Conservation (phyloP, 1,284 basidiomycete genomes). For the Hymenochaete sp. region DNA sequence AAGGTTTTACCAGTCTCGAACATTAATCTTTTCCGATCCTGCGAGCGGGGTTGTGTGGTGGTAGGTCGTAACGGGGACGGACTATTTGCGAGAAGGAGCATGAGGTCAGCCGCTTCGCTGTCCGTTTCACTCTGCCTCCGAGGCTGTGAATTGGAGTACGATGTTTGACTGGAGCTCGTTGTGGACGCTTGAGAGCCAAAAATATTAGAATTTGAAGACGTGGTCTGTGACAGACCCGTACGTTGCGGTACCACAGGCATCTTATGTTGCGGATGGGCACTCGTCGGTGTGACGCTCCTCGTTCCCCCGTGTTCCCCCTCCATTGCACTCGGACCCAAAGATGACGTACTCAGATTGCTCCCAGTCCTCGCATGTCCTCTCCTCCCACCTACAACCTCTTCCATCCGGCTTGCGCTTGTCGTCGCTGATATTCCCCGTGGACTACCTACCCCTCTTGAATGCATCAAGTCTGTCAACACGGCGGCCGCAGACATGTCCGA, state of each 20-base stretch:
- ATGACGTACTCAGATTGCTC: conserved; percentile 12
- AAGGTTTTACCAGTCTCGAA: too few species aligned
- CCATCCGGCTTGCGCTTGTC: conserved; percentile 29
- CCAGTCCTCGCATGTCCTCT: conserved; percentile 11
- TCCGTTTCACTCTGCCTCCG: conserved; percentile 40
- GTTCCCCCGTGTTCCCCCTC: conserved; percentile 1
- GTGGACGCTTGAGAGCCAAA: conserved; percentile 22
- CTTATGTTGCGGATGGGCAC: neutral
- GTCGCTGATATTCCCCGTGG: too few species aligned
- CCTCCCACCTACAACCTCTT: neutral
- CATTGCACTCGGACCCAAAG: neutral
- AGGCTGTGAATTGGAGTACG: neutral
- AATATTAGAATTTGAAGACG: too few species aligned
- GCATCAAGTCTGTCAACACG: conserved; percentile 56
- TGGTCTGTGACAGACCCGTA: too few species aligned
- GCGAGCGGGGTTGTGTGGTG: too few species aligned
- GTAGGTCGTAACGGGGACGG: conserved; percentile 64
- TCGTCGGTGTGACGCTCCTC: conserved; percentile 5
- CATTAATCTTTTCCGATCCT: too few species aligned
- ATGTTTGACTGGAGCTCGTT: too few species aligned
- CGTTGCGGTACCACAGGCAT: too few species aligned
- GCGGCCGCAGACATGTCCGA: too few species aligned
- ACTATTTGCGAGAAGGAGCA: conserved; percentile 72
- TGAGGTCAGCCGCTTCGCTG: conserved; percentile 70
- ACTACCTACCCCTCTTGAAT: conserved; percentile 28